phyloP scores from a whole-genome alignment of 202 grass and related monocot species.

The Carex sylvatica region DNA sequence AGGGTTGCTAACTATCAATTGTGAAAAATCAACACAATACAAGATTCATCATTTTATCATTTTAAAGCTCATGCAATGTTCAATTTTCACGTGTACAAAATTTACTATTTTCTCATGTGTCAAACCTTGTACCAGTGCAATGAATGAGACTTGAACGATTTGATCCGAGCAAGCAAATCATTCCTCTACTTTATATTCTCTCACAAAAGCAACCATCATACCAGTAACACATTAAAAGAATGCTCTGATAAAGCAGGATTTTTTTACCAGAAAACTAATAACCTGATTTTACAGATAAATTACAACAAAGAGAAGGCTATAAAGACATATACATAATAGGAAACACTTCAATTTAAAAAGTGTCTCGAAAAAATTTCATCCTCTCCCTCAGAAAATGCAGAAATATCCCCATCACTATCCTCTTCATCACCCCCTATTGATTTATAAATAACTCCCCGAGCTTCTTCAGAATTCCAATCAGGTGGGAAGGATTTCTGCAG shows the following conservation, averaged over 20 bases:
- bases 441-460: constrained; percentile 30
- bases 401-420: constrained; percentile 20
- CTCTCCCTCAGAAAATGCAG: constrained; percentile 37
- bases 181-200: too few species aligned
- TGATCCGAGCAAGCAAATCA: too few species aligned
- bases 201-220: background rate
- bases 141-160: too few species aligned
- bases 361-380: constrained; percentile 35
- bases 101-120: too few species aligned
- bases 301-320: constrained; percentile 2
- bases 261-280: constrained; percentile 15
- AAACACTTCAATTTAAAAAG: background rate
- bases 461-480: constrained; percentile 79
- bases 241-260: background rate
- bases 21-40: too few species aligned
- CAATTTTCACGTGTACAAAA: too few species aligned
- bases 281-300: constrained; percentile 19
- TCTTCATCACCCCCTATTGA: constrained; percentile 27
- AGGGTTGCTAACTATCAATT: too few species aligned
- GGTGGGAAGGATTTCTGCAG: constrained; percentile 89
- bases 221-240: background rate
- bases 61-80: too few species aligned
- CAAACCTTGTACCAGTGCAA: too few species aligned
- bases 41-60: too few species aligned
- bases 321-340: background rate